Conservation (phyloP, 129 eudicot genomes). For the Flaveria ramosissima region DNA sequence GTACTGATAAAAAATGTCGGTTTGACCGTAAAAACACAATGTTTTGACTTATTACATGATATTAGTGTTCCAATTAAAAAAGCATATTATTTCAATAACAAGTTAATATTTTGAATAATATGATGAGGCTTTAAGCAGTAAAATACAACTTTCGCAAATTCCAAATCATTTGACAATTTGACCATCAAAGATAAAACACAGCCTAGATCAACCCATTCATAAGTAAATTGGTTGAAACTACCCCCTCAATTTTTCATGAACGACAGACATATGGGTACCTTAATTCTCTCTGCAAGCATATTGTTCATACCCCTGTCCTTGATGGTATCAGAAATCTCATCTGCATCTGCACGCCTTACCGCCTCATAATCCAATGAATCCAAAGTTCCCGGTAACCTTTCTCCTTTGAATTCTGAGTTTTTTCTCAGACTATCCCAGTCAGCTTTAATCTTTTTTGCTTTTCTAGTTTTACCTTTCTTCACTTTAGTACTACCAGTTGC, state of each 20-base stretch:
- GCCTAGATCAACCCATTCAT: neutral
- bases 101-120: neutral
- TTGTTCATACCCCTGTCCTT: slow-evolving; percentile 98
- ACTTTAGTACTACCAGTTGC: slow-evolving; percentile 27
- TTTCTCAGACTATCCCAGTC: slow-evolving; percentile 80
- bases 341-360: slow-evolving; percentile 69
- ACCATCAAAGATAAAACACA: neutral
- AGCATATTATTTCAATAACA: neutral
- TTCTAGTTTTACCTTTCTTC: slow-evolving; percentile 46
- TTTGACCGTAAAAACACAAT: neutral
- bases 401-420: slow-evolving; percentile 51
- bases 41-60: neutral
- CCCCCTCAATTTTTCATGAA: slow-evolving; percentile 5
- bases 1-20: neutral
- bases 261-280: slow-evolving; percentile 44
- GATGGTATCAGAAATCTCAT: slow-evolving; percentile 71
- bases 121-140: slow-evolving; percentile 9
- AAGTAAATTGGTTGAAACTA: neutral
- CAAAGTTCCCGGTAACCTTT: slow-evolving; percentile 49
- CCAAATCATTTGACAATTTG: neutral
- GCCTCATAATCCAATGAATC: slow-evolving; percentile 98
- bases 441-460: slow-evolving; percentile 40
- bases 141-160: neutral
- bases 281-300: slow-evolving; percentile 89
- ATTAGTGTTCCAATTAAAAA: neutral